A percentile compares a stretch with the other conserved stretches of the same genome.
These are phyloP conservation scores for Heliosperma pusillum DNA, from an alignment of 148 eudicot genomes.

Conservation along the genomic window DNA sequence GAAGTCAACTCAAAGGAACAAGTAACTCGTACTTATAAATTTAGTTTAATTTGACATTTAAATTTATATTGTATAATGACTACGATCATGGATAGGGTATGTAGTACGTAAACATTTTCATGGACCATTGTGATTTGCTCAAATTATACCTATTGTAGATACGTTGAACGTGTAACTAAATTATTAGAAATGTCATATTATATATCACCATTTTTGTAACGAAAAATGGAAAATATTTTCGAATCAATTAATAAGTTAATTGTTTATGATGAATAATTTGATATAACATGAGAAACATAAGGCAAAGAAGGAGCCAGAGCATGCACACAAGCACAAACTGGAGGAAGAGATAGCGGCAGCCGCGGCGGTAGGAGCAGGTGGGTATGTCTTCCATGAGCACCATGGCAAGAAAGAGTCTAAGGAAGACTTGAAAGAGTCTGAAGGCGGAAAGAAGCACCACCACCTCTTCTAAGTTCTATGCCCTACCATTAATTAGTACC, in stretches of 20 bases:
- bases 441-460: conserved; percentile 46
- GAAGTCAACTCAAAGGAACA: too few species aligned
- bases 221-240: neutral
- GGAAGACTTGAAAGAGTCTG: conserved; percentile 35
- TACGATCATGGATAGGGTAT: too few species aligned
- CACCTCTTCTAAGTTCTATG: conserved; percentile 32
- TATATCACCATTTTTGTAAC: too few species aligned
- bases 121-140: too few species aligned
- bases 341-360: conserved; percentile 49
- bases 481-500: too few species aligned
- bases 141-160: too few species aligned
- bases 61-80: too few species aligned
- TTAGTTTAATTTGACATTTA: too few species aligned
- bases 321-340: conserved; percentile 51
- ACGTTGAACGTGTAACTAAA: too few species aligned
- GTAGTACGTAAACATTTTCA: too few species aligned
- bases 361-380: conserved; percentile 50
- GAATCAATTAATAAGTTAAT: neutral
- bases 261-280: neutral
- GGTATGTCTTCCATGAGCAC: conserved; percentile 49
- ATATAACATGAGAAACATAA: conserved; percentile 55
- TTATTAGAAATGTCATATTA: too few species aligned
- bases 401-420: conserved; percentile 59
- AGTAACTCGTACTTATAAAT: too few species aligned
- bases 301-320: conserved; percentile 58